A percentile compares a stretch with the other conserved stretches of the same genome.
These are phyloP conservation scores for Phaseolus coccineus DNA, from an alignment of 331 rosid species.

Conservation along the genomic window DNA sequence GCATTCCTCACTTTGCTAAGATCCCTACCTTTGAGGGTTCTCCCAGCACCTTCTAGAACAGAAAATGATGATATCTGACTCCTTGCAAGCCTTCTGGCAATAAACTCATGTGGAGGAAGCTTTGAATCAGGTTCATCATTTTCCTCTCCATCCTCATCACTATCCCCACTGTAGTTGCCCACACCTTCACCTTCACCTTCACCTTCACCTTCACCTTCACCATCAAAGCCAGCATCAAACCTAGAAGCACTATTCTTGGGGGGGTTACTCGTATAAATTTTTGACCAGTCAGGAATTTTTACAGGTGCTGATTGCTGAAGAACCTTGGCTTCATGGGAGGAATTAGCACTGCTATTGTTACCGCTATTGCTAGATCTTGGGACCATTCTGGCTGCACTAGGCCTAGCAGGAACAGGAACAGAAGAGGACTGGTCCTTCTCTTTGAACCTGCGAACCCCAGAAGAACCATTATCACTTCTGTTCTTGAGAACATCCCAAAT, in stretches of 20 bases:
- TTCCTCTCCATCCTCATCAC: constrained; percentile 48
- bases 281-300: constrained; percentile 69
- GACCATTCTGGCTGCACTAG: constrained; percentile 61
- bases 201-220: constrained; percentile 16
- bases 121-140: constrained; percentile 53
- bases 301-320: constrained; percentile 75
- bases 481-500: constrained; percentile 69
- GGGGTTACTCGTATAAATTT: constrained; percentile 35
- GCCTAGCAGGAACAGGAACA: constrained; percentile 43
- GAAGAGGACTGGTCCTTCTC: constrained; percentile 23
- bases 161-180: constrained; percentile 33
- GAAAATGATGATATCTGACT: constrained; percentile 80
- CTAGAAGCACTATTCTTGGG: constrained; percentile 44
- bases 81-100: constrained; percentile 77
- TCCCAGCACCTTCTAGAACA: constrained; percentile 85
- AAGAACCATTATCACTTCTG: constrained; percentile 23
- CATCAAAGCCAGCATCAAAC: constrained; percentile 27
- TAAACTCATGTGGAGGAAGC: constrained; percentile 80
- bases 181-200: constrained; percentile 25
- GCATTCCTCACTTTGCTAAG: constrained; percentile 83
- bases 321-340: constrained; percentile 53
- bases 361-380: constrained; percentile 52
- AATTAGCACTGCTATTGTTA: constrained; percentile 39
- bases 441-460: constrained; percentile 34
- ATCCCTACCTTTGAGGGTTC: constrained; percentile 89